Conservation (phyloP, 345 rosid genomes). For the Populus ilicifolia region DNA sequence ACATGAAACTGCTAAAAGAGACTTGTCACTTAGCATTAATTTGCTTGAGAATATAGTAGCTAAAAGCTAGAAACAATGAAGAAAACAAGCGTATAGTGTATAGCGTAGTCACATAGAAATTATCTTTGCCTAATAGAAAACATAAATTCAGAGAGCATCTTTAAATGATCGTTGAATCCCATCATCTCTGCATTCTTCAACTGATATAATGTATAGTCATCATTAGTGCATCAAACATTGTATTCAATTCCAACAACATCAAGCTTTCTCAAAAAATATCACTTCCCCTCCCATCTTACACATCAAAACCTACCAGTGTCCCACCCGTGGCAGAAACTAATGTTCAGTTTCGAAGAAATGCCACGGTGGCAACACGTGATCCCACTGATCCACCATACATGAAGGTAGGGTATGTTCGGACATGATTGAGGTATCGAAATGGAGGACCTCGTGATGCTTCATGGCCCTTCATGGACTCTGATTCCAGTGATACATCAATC, state of each 20-base stretch:
- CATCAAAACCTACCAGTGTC: neutral
- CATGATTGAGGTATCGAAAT: constrained; percentile 69
- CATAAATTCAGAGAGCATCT: neutral
- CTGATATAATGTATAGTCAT: too few species aligned
- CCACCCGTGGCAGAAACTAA: neutral
- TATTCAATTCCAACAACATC: neutral
- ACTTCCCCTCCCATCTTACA: neutral
- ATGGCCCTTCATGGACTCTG: constrained; percentile 33
- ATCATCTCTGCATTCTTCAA: neutral
- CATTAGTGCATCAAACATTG: too few species aligned
- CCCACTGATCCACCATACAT: constrained; percentile 83
- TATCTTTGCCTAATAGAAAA: neutral
- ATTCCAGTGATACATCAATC: constrained; percentile 30
- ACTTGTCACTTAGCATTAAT: too few species aligned
- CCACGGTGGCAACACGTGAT: constrained; percentile 91
- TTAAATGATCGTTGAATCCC: neutral
- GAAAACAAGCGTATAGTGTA: too few species aligned
- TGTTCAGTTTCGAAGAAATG: constrained; percentile 61
- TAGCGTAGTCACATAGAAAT: too few species aligned
- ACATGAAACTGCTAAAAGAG: too few species aligned
- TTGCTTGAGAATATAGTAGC: too few species aligned
- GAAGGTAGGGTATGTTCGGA: constrained; percentile 82
- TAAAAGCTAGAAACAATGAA: too few species aligned
- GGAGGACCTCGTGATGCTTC: constrained; percentile 36
- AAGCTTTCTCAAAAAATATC: neutral